These are phyloP conservation scores for Pelargonium australe DNA, from an alignment of 441 rosid species.

Conservation along the genomic window DNA sequence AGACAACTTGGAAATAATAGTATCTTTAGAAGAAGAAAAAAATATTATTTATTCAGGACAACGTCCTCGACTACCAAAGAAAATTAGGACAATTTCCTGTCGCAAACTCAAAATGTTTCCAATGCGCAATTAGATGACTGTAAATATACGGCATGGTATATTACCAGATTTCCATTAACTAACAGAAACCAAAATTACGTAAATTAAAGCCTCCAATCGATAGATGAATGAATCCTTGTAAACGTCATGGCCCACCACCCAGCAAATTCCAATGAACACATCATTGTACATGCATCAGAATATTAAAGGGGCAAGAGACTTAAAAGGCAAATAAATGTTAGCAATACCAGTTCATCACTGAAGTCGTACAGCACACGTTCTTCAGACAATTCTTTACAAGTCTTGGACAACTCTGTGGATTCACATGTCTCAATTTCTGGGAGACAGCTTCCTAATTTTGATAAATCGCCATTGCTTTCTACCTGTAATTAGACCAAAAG, in stretches of 20 bases:
- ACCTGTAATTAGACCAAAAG: conserved; percentile 44
- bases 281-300: not conserved
- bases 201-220: not conserved
- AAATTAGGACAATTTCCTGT: not conserved
- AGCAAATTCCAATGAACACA: not conserved
- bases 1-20: not conserved
- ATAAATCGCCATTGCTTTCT: conserved; percentile 47
- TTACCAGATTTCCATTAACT: not conserved
- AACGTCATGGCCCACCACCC: conserved; percentile 6
- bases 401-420: conserved; percentile 24
- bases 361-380: conserved; percentile 51
- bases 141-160: not conserved
- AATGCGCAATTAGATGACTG: not conserved
- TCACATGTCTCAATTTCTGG: conserved; percentile 29
- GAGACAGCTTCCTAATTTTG: conserved; percentile 35
- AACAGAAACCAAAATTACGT: not conserved
- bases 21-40: not conserved
- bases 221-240: not conserved
- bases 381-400: conserved; percentile 31
- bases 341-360: conserved; percentile 70
- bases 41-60: too few species aligned
- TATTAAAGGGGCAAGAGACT: conserved; percentile 4
- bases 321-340: conserved; percentile 1
- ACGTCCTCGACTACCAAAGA: too few species aligned
- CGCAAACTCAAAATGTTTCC: not conserved